Percentiles rank a stretch among this genome's conserved stretches.
These are phyloP conservation scores for Tetrapyrgos nigripes DNA, from an alignment of 1,284 basidiomycete species.

Conservation along the genomic window DNA sequence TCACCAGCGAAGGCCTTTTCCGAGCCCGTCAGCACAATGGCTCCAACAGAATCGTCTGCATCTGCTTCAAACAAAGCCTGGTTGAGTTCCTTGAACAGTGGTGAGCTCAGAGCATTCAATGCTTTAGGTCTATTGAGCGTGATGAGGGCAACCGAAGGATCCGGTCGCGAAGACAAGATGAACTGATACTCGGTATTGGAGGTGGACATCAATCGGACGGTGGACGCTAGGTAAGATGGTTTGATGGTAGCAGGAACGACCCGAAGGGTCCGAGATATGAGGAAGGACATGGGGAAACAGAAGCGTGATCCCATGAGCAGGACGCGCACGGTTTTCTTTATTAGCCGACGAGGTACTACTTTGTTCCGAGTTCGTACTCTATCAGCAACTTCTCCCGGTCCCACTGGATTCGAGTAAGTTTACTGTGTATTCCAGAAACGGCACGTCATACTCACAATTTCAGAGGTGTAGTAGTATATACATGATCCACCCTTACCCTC, in stretches of 20 bases:
- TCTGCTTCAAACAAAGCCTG: constrained; percentile 78
- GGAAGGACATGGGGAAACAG: constrained; percentile 9
- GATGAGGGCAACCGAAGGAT: constrained; percentile 84
- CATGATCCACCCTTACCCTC: too few relatives aligned
- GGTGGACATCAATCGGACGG: constrained; percentile 46
- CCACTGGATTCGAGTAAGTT: constrained; percentile 32
- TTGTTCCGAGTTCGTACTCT: not conserved
- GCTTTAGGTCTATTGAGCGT: constrained; percentile 97
- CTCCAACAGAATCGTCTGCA: constrained; percentile 74
- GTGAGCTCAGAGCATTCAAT: constrained; percentile 89
- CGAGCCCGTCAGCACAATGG: constrained; percentile 93
- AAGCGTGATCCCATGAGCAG: not conserved
- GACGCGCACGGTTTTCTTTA: not conserved
- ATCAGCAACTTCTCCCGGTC: constrained; percentile 48
- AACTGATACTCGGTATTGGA: constrained; percentile 60
- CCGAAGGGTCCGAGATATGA: constrained; percentile 9
- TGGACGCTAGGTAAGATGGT: constrained; percentile 19
- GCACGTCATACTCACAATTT: not conserved
- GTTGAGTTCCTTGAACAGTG: constrained; percentile 83
- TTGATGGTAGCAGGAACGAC: not conserved
- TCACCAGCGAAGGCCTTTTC: constrained; percentile 93
- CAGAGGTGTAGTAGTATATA: too few relatives aligned
- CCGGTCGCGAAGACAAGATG: constrained; percentile 79
- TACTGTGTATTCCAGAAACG: not conserved
- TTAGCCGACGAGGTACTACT: not conserved